A percentile compares a stretch with the other conserved stretches of the same genome.
These are phyloP conservation scores for Lepidium africanum DNA, from an alignment of 345 rosid genomes.

Conservation along the genomic window DNA sequence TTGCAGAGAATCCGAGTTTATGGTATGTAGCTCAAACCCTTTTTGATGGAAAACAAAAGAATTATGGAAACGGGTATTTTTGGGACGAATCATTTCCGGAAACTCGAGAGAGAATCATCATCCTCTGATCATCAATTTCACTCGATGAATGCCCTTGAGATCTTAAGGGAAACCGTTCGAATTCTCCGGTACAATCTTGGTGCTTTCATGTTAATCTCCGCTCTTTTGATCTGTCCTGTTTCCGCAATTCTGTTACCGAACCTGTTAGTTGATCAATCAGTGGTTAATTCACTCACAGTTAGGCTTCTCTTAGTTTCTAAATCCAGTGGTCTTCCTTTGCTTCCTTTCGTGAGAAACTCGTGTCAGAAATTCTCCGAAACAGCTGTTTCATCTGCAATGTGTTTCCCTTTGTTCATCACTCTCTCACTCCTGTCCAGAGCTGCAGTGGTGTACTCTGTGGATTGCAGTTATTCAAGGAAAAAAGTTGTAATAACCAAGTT, in stretches of 20 bases:
- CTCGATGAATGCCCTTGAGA: constrained; percentile 77
- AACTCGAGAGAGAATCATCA: constrained; percentile 37
- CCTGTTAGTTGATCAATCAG: constrained; percentile 54
- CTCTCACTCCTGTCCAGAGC: constrained; percentile 57
- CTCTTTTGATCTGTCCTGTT: constrained; percentile 71
- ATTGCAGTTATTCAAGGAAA: constrained; percentile 63
- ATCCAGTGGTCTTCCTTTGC: constrained; percentile 66
- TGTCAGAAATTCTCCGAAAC: constrained; percentile 65
- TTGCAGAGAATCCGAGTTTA: not conserved
- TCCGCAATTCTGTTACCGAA: constrained; percentile 64
- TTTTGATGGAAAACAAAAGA: not conserved
- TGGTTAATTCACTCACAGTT: constrained; percentile 49
- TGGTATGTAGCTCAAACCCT: not conserved
- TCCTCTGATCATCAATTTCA: constrained; percentile 31
- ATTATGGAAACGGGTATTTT: constrained; percentile 34
- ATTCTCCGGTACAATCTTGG: constrained; percentile 65
- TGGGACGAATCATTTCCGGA: constrained; percentile 25
- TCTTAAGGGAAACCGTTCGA: constrained; percentile 77
- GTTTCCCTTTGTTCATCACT: constrained; percentile 73
- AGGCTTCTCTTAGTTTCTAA: constrained; percentile 61
- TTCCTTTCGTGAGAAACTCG: constrained; percentile 53
- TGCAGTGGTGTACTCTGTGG: constrained; percentile 75
- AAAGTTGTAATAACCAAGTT: constrained; percentile 45
- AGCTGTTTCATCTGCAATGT: constrained; percentile 53
- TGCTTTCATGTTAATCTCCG: constrained; percentile 53